Conservation (phyloP, 2,329 filamentous ascomycete species). For the Curvularia sp. region DNA sequence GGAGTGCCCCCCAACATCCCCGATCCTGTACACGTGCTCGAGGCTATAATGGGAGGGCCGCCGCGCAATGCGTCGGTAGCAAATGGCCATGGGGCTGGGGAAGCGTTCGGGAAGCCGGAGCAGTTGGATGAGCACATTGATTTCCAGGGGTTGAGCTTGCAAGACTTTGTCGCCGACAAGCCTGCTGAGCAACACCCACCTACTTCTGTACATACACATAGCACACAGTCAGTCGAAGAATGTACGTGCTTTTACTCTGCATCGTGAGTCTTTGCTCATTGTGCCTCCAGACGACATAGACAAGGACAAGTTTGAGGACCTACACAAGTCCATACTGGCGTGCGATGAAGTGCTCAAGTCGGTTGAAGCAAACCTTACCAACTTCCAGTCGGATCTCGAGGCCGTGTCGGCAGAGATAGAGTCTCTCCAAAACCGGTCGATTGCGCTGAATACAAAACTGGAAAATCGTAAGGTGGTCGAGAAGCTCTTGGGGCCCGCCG, state of each 20-base stretch:
- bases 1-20: constrained; percentile 62
- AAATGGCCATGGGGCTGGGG: constrained; percentile 23
- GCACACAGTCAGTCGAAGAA: constrained; percentile 71
- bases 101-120: constrained; percentile 53
- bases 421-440: constrained; percentile 84
- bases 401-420: constrained; percentile 95
- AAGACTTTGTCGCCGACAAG: constrained; percentile 66
- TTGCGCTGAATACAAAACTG: constrained; percentile 80
- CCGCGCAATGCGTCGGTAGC: constrained; percentile 34
- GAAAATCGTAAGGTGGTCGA: constrained; percentile 91
- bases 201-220: constrained; percentile 58
- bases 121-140: constrained; percentile 72
- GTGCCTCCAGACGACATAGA: constrained; percentile 72
- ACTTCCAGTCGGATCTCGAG: constrained; percentile 91
- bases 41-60: constrained; percentile 61
- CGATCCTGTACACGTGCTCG: constrained; percentile 76
- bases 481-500: constrained; percentile 82
- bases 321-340: constrained; percentile 85
- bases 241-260: constrained; percentile 63
- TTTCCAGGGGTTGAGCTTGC: constrained; percentile 78
- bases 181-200: constrained; percentile 41
- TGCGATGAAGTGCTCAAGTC: constrained; percentile 94
- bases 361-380: constrained; percentile 89
- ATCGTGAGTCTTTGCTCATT: constrained; percentile 35
- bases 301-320: constrained; percentile 83